Percentiles rank a stretch among this genome's conserved stretches.
Conservation (phyloP, 139 green algal genomes). For the Micromonas pusilla region DNA sequence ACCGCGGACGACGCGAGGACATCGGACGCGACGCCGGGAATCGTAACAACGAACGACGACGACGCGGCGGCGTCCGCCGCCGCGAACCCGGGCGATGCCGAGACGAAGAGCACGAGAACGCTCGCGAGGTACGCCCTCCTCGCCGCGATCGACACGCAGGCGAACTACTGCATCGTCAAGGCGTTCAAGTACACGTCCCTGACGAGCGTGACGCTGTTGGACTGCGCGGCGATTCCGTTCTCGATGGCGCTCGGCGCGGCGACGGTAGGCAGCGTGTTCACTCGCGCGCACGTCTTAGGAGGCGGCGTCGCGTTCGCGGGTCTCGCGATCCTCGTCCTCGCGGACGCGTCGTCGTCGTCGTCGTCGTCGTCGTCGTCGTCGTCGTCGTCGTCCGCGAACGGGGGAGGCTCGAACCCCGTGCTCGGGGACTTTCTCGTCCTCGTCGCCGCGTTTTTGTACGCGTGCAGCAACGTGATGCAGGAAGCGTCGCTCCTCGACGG, state of each 20-base stretch:
- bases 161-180: slow-evolving; percentile 54
- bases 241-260: slow-evolving; percentile 38
- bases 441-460: slow-evolving; percentile 55
- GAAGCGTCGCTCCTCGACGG: slow-evolving; percentile 48
- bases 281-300: slow-evolving; percentile 45
- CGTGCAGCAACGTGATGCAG: slow-evolving; percentile 55
- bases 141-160: slow-evolving; percentile 65
- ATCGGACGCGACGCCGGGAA: background rate
- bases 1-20: background rate
- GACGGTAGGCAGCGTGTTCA: slow-evolving; percentile 45
- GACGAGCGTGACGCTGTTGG: slow-evolving; percentile 69
- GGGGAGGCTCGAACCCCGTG: background rate
- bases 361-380: slow-evolving; percentile 29
- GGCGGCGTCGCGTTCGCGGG: slow-evolving; percentile 55
- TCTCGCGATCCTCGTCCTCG: slow-evolving; percentile 53
- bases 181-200: slow-evolving; percentile 72
- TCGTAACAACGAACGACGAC: background rate
- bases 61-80: background rate
- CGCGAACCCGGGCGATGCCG: background rate
- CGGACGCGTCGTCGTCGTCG: slow-evolving; percentile 35
- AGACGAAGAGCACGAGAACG: background rate
- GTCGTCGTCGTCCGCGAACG: too few relatives aligned
- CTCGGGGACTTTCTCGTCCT: slow-evolving; percentile 65
- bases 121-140: slow-evolving; percentile 48
- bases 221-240: slow-evolving; percentile 68